These are phyloP conservation scores for Trichoderma sp. DNA, from an alignment of 2,329 filamentous ascomycete genomes.

Conservation along the genomic window DNA sequence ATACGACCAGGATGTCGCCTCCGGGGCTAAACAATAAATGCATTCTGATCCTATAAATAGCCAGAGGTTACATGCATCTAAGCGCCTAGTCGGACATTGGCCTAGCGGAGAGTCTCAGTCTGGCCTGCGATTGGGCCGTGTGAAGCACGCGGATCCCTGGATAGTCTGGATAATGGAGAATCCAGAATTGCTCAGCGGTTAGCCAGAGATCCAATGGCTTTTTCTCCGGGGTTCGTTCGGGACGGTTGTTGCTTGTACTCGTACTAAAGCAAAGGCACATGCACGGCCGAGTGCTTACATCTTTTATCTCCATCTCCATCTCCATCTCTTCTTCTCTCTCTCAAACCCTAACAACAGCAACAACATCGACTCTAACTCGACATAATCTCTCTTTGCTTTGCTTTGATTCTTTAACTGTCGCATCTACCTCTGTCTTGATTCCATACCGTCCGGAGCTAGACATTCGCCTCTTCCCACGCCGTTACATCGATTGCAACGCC, in stretches of 20 bases:
- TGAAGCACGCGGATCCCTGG: background rate
- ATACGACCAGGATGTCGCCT: background rate
- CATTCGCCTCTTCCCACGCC: background rate
- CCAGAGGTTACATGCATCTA: background rate
- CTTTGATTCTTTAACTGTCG: background rate
- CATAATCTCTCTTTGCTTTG: background rate
- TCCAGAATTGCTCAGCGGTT: background rate
- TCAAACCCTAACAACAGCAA: background rate
- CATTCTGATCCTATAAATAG: slow-evolving; percentile 9
- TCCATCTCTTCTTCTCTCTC: background rate
- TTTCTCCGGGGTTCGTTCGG: background rate
- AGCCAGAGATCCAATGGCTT: background rate
- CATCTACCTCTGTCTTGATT: background rate
- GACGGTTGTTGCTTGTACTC: background rate
- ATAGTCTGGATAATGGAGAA: background rate
- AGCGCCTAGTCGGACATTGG: slow-evolving; percentile 12
- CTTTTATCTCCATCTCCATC: background rate
- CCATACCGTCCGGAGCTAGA: background rate
- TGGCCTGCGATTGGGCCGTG: slow-evolving; percentile 2
- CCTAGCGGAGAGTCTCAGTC: slow-evolving; percentile 4
- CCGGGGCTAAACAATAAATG: background rate
- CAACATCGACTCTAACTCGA: background rate
- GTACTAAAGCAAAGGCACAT: background rate
- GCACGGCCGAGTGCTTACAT: background rate
- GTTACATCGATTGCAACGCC: background rate